Evolutionary conservation across 768 basidiomycete genomes (phyloP).

Genomic region (Russula sp.): DNA sequence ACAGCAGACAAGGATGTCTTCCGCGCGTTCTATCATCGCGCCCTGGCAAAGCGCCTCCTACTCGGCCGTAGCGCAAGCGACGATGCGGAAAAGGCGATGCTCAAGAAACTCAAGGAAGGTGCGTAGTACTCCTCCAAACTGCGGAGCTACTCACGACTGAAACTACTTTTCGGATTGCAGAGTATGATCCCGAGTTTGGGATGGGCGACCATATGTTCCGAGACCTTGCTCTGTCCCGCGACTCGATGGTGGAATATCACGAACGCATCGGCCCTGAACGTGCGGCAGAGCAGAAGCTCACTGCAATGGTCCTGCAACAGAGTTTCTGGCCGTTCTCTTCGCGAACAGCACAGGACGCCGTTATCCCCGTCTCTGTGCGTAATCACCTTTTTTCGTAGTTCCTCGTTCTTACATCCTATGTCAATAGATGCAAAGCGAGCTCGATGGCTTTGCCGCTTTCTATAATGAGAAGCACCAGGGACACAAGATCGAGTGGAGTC

Average conservation of each 20-base stretch:
- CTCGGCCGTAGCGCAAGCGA: slow-evolving; percentile 82
- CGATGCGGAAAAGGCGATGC: slow-evolving; percentile 80
- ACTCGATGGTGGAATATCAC: slow-evolving; percentile 66
- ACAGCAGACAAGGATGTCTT: slow-evolving; percentile 95
- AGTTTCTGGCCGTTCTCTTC: slow-evolving; percentile 84
- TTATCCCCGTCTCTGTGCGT: slow-evolving; percentile 47
- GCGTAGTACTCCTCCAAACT: background rate
- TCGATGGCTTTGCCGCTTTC: slow-evolving; percentile 60
- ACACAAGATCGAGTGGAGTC: slow-evolving; percentile 80
- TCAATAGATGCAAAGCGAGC: slow-evolving; percentile 67
- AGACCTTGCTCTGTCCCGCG: slow-evolving; percentile 75
- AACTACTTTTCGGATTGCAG: slow-evolving; percentile 41
- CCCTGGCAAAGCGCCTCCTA: slow-evolving; percentile 81
- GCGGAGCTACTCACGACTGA: background rate
- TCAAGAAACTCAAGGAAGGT: slow-evolving; percentile 84
- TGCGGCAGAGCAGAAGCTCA: slow-evolving; percentile 49
- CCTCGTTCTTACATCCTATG: slow-evolving; percentile 11
- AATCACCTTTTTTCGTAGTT: slow-evolving; percentile 1
- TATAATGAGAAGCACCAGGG: slow-evolving; percentile 79
- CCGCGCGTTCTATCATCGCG: slow-evolving; percentile 85
- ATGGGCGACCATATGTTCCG: slow-evolving; percentile 96
- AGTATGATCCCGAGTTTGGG: slow-evolving; percentile 93
- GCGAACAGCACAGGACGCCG: slow-evolving; percentile 52
- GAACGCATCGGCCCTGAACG: slow-evolving; percentile 34
- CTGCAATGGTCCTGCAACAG: slow-evolving; percentile 79